Evolutionary conservation across 2,329 filamentous ascomycete species (phyloP).

Genomic region (Fusarium mundagurra): DNA sequence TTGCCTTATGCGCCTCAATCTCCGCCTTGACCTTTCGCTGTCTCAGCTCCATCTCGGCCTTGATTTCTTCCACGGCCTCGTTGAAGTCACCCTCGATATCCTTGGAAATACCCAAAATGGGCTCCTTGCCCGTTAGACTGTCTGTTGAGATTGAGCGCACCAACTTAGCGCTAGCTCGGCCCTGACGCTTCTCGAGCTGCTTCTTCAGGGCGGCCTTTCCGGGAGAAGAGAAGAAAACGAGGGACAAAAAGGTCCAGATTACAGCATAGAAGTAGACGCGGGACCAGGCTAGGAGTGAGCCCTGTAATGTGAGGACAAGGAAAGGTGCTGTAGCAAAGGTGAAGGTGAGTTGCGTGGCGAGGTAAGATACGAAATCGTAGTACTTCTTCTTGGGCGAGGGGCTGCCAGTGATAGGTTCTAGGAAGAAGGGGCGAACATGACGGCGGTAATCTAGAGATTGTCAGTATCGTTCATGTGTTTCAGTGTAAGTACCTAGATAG

Average conservation of each 20-base stretch:
- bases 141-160: slow-evolving; percentile 66
- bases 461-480: not conserved
- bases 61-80: slow-evolving; percentile 80
- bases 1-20: slow-evolving; percentile 64
- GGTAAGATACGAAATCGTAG: slow-evolving; percentile 82
- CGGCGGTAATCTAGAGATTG: slow-evolving; percentile 79
- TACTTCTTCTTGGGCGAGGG: slow-evolving; percentile 79
- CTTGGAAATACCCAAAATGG: slow-evolving; percentile 79
- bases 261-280: slow-evolving; percentile 90
- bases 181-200: slow-evolving; percentile 67
- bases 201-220: slow-evolving; percentile 70
- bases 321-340: slow-evolving; percentile 88
- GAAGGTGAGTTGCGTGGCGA: slow-evolving; percentile 84
- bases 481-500: no score
- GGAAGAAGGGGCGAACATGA: slow-evolving; percentile 90
- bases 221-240: slow-evolving; percentile 83
- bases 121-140: slow-evolving; percentile 64
- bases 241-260: slow-evolving; percentile 69
- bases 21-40: slow-evolving; percentile 59
- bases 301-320: slow-evolving; percentile 77
- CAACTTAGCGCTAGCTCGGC: slow-evolving; percentile 56
- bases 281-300: slow-evolving; percentile 80
- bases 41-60: slow-evolving; percentile 71
- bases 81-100: slow-evolving; percentile 81
- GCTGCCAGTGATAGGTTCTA: slow-evolving; percentile 77